Evolutionary conservation across 139 green algal species (phyloP), one percentile per base, ranked within the genome.

Genomic region (Chlorella vulgaris): DNA sequence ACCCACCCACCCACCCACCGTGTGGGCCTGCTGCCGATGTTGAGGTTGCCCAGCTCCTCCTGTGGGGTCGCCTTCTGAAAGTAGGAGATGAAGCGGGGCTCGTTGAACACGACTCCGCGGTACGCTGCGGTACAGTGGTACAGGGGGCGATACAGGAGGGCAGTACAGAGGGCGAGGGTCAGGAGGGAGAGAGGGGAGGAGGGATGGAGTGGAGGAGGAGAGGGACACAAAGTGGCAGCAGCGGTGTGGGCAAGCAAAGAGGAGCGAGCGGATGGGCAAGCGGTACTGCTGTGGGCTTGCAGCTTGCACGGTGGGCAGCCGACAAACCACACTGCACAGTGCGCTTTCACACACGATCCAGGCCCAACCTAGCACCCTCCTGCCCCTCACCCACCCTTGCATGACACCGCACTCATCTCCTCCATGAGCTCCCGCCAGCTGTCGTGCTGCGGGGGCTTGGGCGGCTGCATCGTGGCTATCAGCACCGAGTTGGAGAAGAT

Each of bases 41-140:
- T 99, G 69, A 99, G 91, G 83, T 94, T 93, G 29, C 87, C 93
- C 61, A 99, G 91, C 93, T 99, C 96, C 31, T 87, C 89, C 86
- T 97, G 93, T 22, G 96, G 96, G 6, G 96, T 99, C 36, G 92
- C 95, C 13, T 92, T 68, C 43, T 88, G 88, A 84, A 98, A 99
- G 90, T 99, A 99, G 71, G 69, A 77, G 50, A 97, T 90, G 89
- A 98, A 98, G 69, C 89, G 51, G 1, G 91, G 93, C 80, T 97
- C 80, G 42, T 93, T 69, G 80, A 96, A 96, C 69, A 98, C 95
- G 28, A 89, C 70, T 22, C 78, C 58, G 22, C 79, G 88, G 74
- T 88, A 88, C 66, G 76, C 86, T 67, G 79, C 51, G 24, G n/a
- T n/a, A n/a, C n/a, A n/a, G n/a, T n/a, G n/a, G n/a, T n/a, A n/a